Evolutionary conservation across 371 early-diverging fungal genomes (phyloP), one percentile per base, ranked within the genome.

Genomic region (Nematocida homosporus): DNA sequence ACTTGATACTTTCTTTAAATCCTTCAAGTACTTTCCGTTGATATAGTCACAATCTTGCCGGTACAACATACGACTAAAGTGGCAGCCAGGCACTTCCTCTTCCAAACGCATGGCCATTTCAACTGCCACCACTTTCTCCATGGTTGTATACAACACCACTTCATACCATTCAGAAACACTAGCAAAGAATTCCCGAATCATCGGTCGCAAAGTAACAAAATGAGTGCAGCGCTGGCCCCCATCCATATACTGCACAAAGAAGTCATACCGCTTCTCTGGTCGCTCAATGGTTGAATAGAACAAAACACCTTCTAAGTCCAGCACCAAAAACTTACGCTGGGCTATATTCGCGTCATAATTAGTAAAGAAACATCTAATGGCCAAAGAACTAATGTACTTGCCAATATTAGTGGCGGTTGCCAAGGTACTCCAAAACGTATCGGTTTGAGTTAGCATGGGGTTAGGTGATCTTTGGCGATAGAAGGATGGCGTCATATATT

Each of bases 281-380:
- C 34, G 56, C 0, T 0, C 35, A 18, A 68, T 10, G 18, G 69
- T 64, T 0, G 60, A 59, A 51, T 32, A 42, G 8, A 68, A 60
- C 34, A 68, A 27, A 27, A 68, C 29, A 16, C 69, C 69, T 41
- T 68, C 60, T 18, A 68, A 51, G 8, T 55, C 69, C 13, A 68
- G 23, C 27, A 59, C 57, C 67, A 68, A 35, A 59, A 57, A 68
- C 50, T 27, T 56, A 27, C 47, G 44, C 20, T 68, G 40, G 2
- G 56, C 16, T 2, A 54, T n/a, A 32, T 48, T 59, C 35, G 23
- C 32, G 23, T 68, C 60, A 29, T 16, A 37, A 44, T 68, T 68
- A 30, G 25, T 32, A 18, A 68, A 55, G 44, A 68, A 68, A 44
- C 60, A 37, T 60, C 69, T 57, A 6, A 56, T 25, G 48, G 29